Evolutionary conservation across 495 filamentous ascomycete genomes (phyloP).

Genomic region (Penicillium silybi): DNA sequence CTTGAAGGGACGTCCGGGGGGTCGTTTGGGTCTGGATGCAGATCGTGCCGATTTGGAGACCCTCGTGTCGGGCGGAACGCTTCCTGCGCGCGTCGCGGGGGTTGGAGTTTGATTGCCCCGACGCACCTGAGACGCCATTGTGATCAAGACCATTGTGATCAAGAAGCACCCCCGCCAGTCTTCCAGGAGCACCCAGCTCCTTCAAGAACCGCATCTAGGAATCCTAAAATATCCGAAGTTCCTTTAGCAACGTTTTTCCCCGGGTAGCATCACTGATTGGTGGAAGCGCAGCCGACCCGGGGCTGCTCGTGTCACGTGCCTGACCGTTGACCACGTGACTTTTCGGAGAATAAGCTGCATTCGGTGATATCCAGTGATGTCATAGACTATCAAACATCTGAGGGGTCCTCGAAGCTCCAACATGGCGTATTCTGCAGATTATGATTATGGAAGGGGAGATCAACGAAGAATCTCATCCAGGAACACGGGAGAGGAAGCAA

Average conservation of each 20-base stretch:
- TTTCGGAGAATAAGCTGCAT: not conserved
- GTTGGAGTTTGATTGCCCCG: not conserved
- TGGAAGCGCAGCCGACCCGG: not conserved
- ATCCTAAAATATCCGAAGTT: not conserved
- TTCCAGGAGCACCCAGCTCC: not conserved
- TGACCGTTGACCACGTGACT: not conserved
- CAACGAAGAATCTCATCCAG: not conserved
- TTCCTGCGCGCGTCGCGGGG: not conserved
- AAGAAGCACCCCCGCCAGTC: not conserved
- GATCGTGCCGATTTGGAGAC: constrained; percentile 3
- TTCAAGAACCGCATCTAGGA: not conserved
- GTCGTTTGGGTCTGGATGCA: constrained; percentile 4
- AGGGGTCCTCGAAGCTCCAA: not conserved
- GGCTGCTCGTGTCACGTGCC: not conserved
- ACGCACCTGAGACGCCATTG: not conserved
- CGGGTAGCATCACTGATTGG: not conserved
- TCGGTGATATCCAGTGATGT: constrained; percentile 1
- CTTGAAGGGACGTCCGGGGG: constrained; percentile 17
- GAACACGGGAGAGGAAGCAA: not conserved
- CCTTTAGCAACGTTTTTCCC: no score
- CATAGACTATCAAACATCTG: not conserved
- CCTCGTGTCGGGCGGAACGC: not conserved
- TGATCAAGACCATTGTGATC: not conserved
- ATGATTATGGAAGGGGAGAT: not conserved
- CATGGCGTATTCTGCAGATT: not conserved